phyloP scores from a whole-genome alignment of 1,284 basidiomycete species.

The Wolfiporia cocos region DNA sequence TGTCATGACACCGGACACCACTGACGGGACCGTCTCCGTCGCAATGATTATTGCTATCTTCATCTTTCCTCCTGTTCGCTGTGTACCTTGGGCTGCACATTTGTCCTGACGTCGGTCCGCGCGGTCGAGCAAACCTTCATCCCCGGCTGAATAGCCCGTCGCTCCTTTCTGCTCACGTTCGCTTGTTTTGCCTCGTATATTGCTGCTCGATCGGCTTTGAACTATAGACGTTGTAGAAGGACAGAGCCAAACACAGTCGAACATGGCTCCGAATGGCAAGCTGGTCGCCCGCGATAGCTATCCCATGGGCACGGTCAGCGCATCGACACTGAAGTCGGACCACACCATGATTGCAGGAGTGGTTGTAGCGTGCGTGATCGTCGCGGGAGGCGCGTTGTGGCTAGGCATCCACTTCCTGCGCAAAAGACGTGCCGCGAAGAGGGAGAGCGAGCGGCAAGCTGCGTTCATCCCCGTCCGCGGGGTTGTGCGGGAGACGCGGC shows the following conservation, averaged over 20 bases:
- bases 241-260: not conserved
- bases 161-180: not conserved
- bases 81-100: not conserved
- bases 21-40: not conserved
- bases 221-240: no score
- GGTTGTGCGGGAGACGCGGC: not conserved
- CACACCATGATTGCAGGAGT: slow-evolving; percentile 36
- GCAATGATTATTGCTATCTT: not conserved
- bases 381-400: slow-evolving; percentile 35
- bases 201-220: not conserved
- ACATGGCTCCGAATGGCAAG: slow-evolving; percentile 12
- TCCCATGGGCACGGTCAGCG: slow-evolving; percentile 39
- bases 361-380: slow-evolving; percentile 34
- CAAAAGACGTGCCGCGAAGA: slow-evolving; percentile 30
- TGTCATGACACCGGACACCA: no score
- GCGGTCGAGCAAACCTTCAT: no score
- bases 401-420: slow-evolving; percentile 33
- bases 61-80: not conserved
- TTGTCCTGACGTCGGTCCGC: no score
- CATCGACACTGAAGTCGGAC: slow-evolving; percentile 40
- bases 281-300: slow-evolving; percentile 21
- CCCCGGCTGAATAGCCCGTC: not conserved
- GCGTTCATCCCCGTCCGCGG: not conserved
- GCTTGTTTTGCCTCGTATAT: not conserved
- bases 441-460: slow-evolving; percentile 16